phyloP scores from a whole-genome alignment of 768 basidiomycete species.

The Asterophora parasitica region DNA sequence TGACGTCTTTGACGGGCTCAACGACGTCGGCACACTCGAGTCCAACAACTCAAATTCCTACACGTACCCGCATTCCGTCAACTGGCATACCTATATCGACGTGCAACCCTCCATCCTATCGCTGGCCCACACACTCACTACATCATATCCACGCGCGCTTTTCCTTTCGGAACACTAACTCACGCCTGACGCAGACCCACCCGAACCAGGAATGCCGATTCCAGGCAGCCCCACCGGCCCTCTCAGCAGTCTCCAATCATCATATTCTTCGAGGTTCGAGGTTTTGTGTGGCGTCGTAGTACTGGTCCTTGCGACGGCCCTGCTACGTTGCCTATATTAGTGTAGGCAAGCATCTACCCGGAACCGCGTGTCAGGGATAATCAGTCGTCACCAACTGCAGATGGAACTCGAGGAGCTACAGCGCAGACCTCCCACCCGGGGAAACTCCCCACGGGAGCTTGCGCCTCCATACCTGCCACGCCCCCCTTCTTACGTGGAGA shows the following conservation, averaged over 20 bases:
- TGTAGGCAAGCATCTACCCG: constrained; percentile 40
- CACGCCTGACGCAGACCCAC: constrained; percentile 7
- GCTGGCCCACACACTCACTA: too few species aligned
- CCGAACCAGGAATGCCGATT: constrained; percentile 7
- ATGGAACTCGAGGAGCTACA: constrained; percentile 47
- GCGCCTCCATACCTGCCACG: constrained; percentile 51
- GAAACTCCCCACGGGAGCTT: constrained; percentile 33
- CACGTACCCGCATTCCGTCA: too few species aligned
- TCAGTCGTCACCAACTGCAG: constrained; percentile 43
- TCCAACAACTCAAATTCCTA: neutral
- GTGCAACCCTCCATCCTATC: too few species aligned
- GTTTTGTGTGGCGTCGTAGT: constrained; percentile 38
- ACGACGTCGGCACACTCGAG: constrained; percentile 1
- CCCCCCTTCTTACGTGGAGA: constrained; percentile 40
- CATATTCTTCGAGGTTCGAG: constrained; percentile 44
- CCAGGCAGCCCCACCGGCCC: constrained; percentile 6
- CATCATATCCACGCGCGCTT: neutral
- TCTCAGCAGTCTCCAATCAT: constrained; percentile 27
- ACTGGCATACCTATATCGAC: constrained; percentile 3
- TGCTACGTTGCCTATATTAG: constrained; percentile 37
- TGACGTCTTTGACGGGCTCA: too few species aligned
- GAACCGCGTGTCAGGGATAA: constrained; percentile 38
- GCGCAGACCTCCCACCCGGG: constrained; percentile 27
- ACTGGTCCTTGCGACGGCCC: constrained; percentile 28
- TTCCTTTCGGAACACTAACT: neutral